Conservation (phyloP, 148 eudicot genomes). For the Bassia scoparia region DNA sequence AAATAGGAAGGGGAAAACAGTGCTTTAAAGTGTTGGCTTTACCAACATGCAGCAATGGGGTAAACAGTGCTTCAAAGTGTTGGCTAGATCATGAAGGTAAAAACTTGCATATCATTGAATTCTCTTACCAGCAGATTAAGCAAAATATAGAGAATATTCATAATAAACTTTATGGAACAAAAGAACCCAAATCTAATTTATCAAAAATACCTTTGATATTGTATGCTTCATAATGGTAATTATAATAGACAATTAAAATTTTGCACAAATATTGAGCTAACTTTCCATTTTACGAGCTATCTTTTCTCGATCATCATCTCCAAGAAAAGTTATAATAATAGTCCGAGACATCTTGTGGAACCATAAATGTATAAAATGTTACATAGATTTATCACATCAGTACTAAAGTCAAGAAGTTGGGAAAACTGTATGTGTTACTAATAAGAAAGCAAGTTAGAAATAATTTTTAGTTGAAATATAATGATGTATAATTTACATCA, state of each 20-base stretch:
- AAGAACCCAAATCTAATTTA: neutral
- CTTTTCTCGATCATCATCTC: slow-evolving; percentile 74
- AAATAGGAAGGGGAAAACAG: too few relatives aligned
- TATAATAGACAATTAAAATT: slow-evolving; percentile 69
- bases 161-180: neutral
- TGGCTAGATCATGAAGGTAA: slow-evolving; percentile 89
- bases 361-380: neutral
- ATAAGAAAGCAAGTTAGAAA: neutral
- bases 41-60: too few relatives aligned
- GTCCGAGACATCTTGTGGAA: neutral
- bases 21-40: too few relatives aligned
- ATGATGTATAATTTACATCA: too few relatives aligned
- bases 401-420: neutral
- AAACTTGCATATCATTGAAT: slow-evolving; percentile 53
- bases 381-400: neutral
- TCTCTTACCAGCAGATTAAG: slow-evolving; percentile 23
- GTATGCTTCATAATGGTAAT: slow-evolving; percentile 78
- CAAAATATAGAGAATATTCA: neutral
- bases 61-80: too few relatives aligned
- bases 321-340: neutral
- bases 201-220: slow-evolving; percentile 51
- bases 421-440: neutral
- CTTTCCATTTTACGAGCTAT: slow-evolving; percentile 57
- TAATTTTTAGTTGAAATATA: neutral
- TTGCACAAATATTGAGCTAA: slow-evolving; percentile 77